phyloP scores from a whole-genome alignment of 1,284 basidiomycete genomes.

The Pholiota adiposa region DNA sequence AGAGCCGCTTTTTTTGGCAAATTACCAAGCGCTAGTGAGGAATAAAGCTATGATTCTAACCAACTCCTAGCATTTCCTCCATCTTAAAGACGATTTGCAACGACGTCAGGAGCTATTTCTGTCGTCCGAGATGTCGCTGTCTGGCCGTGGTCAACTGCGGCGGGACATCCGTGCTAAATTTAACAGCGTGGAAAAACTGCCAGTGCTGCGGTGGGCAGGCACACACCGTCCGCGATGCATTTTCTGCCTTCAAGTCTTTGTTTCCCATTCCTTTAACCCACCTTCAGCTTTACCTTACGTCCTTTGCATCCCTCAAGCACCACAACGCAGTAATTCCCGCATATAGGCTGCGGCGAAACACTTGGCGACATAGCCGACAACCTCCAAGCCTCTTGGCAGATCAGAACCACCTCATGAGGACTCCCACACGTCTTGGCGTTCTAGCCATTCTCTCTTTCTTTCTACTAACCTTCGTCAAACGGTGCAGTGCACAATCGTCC shows the following conservation, averaged over 20 bases:
- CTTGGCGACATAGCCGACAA: neutral
- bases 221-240: neutral
- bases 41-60: no score
- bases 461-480: neutral
- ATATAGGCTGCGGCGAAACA: neutral
- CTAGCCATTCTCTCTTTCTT: neutral
- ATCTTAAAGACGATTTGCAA: no score
- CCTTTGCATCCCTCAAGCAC: neutral
- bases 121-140: neutral
- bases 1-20: no score
- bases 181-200: neutral
- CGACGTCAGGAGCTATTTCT: neutral
- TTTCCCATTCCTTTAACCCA: neutral
- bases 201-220: neutral
- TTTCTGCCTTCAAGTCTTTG: neutral
- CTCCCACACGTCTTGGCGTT: neutral
- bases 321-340: neutral
- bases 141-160: neutral
- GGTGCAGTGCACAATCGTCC: neutral
- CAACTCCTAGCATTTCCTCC: no score
- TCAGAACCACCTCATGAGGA: neutral
- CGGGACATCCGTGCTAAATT: neutral
- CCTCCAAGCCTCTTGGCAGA: neutral
- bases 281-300: neutral
- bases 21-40: no score